phyloP scores from a whole-genome alignment of 352 stramenopile species.

The Globisporangium takayamanum region DNA sequence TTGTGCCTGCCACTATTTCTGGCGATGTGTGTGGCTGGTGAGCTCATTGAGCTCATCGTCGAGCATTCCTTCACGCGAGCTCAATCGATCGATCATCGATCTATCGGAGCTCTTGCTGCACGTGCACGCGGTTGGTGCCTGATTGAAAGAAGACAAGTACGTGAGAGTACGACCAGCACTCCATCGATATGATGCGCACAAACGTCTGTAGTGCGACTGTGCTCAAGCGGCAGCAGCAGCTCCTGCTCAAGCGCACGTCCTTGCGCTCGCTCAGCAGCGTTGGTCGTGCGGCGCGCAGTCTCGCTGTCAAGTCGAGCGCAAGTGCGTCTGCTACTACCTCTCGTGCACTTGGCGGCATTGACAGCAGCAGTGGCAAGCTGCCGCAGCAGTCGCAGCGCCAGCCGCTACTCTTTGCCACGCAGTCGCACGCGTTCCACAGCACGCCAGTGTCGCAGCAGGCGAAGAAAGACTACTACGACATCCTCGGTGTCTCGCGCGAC shows the following conservation, averaged over 20 bases:
- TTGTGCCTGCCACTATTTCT: no score
- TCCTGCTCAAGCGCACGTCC: conserved; percentile 9
- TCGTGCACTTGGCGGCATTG: background rate
- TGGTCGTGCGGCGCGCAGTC: conserved; percentile 5
- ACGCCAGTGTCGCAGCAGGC: conserved; percentile 39
- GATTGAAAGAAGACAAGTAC: background rate
- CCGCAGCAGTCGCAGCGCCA: background rate
- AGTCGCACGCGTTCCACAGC: conserved; percentile 49
- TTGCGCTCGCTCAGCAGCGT: conserved; percentile 8
- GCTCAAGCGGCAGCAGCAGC: conserved; percentile 9
- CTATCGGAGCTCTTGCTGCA: no score
- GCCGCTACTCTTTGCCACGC: conserved; percentile 8
- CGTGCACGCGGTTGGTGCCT: no score
- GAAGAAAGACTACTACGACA: conserved; percentile 96
- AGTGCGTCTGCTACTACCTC: background rate
- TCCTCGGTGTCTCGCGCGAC: conserved; percentile 86
- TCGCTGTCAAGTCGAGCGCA: conserved; percentile 7
- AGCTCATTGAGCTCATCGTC: no score
- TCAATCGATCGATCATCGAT: no score
- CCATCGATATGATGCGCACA: conserved; percentile 8
- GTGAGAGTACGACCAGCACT: background rate
- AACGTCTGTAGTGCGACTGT: conserved; percentile 9
- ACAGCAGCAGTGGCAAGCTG: background rate
- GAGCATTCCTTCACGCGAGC: no score
- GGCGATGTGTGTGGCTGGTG: no score